phyloP scores from a whole-genome alignment of 2,329 filamentous ascomycete genomes.

The Fusarium metavorans region DNA sequence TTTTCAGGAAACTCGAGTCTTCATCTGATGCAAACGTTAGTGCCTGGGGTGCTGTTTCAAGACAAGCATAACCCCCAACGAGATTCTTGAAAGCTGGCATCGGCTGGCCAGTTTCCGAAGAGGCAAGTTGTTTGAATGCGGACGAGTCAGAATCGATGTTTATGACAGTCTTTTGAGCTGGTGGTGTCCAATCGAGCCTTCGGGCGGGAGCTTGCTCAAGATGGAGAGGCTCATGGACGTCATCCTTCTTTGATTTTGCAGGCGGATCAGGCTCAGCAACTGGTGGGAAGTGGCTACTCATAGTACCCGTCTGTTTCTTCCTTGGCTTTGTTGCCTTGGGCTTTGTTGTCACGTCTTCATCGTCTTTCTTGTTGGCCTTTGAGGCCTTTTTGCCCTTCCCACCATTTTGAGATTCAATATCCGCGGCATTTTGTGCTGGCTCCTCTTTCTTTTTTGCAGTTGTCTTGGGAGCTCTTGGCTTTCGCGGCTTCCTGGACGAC shows the following conservation, averaged over 20 bases:
- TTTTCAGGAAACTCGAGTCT: slow-evolving; percentile 57
- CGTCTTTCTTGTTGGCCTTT: slow-evolving; percentile 25
- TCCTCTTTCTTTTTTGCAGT: slow-evolving; percentile 18
- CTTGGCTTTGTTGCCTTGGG: slow-evolving; percentile 27
- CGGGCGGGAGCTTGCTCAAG: slow-evolving; percentile 66
- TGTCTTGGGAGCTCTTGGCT: slow-evolving; percentile 33
- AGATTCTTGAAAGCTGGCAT: slow-evolving; percentile 58
- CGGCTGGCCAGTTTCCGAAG: slow-evolving; percentile 14
- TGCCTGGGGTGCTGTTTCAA: slow-evolving; percentile 36
- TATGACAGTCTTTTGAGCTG: slow-evolving; percentile 55
- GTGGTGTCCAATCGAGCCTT: slow-evolving; percentile 76
- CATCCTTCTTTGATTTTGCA: slow-evolving; percentile 30
- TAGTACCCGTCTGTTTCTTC: slow-evolving; percentile 44
- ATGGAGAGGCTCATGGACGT: slow-evolving; percentile 50
- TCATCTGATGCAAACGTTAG: slow-evolving; percentile 36
- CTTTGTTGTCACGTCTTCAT: slow-evolving; percentile 54
- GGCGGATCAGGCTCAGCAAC: slow-evolving; percentile 24
- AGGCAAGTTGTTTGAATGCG: slow-evolving; percentile 16
- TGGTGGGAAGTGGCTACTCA: slow-evolving; percentile 51
- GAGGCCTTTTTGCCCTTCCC: background rate
- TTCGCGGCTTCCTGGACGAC: slow-evolving; percentile 29
- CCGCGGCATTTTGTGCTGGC: slow-evolving; percentile 1
- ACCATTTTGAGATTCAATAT: background rate
- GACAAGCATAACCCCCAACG: slow-evolving; percentile 56
- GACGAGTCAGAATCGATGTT: slow-evolving; percentile 49